Evolutionary conservation across 2,329 filamentous ascomycete genomes (phyloP).

Genomic region (Ophiostoma ulmi): DNA sequence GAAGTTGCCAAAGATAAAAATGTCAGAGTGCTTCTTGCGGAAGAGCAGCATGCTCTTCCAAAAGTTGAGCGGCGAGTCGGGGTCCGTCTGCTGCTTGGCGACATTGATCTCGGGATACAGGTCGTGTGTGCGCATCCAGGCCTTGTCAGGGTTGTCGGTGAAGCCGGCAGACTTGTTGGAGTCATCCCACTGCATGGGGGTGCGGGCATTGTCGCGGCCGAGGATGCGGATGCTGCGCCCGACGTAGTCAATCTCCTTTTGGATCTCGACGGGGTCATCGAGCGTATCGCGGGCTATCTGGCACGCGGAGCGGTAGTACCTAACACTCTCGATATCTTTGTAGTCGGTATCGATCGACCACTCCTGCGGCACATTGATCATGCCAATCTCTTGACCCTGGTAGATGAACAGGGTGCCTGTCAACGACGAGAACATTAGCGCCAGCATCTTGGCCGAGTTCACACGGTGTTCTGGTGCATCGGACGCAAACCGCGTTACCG

Average conservation of each 20-base stretch:
- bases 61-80: slow-evolving; percentile 52
- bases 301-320: slow-evolving; percentile 40
- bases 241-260: slow-evolving; percentile 42
- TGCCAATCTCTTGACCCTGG: slow-evolving; percentile 58
- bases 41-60: slow-evolving; percentile 53
- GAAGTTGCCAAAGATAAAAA: slow-evolving; percentile 59
- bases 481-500: slow-evolving; percentile 48
- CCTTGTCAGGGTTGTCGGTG: slow-evolving; percentile 41
- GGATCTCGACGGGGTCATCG: slow-evolving; percentile 37
- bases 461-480: slow-evolving; percentile 41
- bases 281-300: slow-evolving; percentile 27
- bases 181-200: slow-evolving; percentile 62
- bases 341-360: slow-evolving; percentile 46
- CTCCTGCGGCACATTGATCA: slow-evolving; percentile 46
- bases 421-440: slow-evolving; percentile 44
- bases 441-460: slow-evolving; percentile 49
- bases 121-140: slow-evolving; percentile 61
- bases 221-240: slow-evolving; percentile 53
- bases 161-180: slow-evolving; percentile 54
- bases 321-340: slow-evolving; percentile 46
- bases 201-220: slow-evolving; percentile 61
- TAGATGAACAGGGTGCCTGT: slow-evolving; percentile 55
- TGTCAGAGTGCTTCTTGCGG: slow-evolving; percentile 51
- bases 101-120: slow-evolving; percentile 53
- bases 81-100: slow-evolving; percentile 41